phyloP scores from a whole-genome alignment of 108 stramenopile species.

The Discostella stelligeroides region DNA sequence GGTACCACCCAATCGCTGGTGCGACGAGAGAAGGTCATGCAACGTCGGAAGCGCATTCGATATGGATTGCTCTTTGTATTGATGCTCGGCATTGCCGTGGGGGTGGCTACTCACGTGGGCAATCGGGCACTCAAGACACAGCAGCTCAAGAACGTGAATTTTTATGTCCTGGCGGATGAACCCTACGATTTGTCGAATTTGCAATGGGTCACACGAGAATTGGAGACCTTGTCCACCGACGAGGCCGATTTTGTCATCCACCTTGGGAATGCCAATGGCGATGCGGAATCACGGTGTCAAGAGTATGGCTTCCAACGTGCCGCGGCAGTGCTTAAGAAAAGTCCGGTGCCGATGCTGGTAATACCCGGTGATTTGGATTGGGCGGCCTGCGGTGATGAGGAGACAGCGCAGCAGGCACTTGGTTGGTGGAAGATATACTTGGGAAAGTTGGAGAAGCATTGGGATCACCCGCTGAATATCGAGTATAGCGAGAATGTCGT shows the following conservation, averaged over 20 bases:
- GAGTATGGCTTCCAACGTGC: slow-evolving; percentile 54
- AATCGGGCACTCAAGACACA: slow-evolving; percentile 6
- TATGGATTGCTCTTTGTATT: slow-evolving; percentile 19
- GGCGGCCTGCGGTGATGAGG: slow-evolving; percentile 63
- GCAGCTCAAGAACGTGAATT: slow-evolving; percentile 43
- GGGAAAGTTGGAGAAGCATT: slow-evolving; percentile 56
- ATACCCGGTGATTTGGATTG: slow-evolving; percentile 81
- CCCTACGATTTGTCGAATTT: slow-evolving; percentile 60
- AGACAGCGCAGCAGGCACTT: slow-evolving; percentile 26
- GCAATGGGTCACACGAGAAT: slow-evolving; percentile 46
- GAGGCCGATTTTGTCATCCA: slow-evolving; percentile 80
- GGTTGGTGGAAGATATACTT: slow-evolving; percentile 61
- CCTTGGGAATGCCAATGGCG: slow-evolving; percentile 75
- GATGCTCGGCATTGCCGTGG: slow-evolving; percentile 12
- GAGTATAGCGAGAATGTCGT: slow-evolving; percentile 39
- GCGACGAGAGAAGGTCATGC: slow-evolving; percentile 30
- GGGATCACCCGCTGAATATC: slow-evolving; percentile 40
- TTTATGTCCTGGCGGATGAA: slow-evolving; percentile 76
- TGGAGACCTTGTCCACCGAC: slow-evolving; percentile 50
- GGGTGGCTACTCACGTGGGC: slow-evolving; percentile 32
- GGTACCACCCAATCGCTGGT: slow-evolving; percentile 58
- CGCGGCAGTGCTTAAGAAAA: slow-evolving; percentile 43
- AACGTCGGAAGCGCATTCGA: slow-evolving; percentile 28
- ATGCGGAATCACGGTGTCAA: slow-evolving; percentile 54
- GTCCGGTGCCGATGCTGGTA: slow-evolving; percentile 65